Evolutionary conservation across 2,329 filamentous ascomycete genomes (phyloP).

Genomic region (Nemania sp.): DNA sequence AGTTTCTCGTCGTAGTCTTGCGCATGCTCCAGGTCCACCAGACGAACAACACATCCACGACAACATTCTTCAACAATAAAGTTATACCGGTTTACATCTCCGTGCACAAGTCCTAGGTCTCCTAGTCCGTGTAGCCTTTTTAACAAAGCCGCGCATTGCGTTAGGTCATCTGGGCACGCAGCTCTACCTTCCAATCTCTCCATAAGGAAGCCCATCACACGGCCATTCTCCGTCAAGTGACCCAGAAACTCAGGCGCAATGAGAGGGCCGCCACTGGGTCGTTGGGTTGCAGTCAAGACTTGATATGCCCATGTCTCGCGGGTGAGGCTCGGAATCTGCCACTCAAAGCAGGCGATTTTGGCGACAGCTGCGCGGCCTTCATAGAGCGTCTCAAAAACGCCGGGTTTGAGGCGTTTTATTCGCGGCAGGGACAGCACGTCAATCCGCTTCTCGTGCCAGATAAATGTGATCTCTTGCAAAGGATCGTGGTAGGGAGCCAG

Average conservation of each 20-base stretch:
- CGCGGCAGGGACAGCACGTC: conserved; percentile 32
- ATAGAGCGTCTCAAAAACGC: conserved; percentile 27
- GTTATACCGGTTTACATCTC: conserved; percentile 26
- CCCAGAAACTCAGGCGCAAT: conserved; percentile 31
- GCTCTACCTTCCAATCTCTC: conserved; percentile 26
- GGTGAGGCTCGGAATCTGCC: conserved; percentile 29
- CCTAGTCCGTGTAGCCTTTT: conserved; percentile 23
- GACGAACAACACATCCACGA: conserved; percentile 19
- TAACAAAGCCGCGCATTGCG: conserved; percentile 26
- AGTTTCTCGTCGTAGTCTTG: conserved; percentile 23
- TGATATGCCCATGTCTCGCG: conserved; percentile 29
- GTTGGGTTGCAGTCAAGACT: conserved; percentile 16
- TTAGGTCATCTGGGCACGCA: conserved; percentile 27
- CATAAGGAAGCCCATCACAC: conserved; percentile 32
- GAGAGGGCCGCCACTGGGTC: conserved; percentile 16
- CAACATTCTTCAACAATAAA: conserved; percentile 20
- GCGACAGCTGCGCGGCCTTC: conserved; percentile 25
- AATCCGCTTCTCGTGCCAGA: conserved; percentile 32
- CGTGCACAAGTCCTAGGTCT: conserved; percentile 17
- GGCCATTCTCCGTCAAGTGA: conserved; percentile 30
- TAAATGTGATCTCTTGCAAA: conserved; percentile 25
- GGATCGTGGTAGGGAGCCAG: conserved; percentile 23
- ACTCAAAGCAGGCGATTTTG: conserved; percentile 32
- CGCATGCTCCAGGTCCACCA: conserved; percentile 25
- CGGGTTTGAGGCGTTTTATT: conserved; percentile 30